Percentiles rank a stretch among this genome's conserved stretches.
Conservation (phyloP, 495 filamentous ascomycete genomes). For the Apodospora peruviana region DNA sequence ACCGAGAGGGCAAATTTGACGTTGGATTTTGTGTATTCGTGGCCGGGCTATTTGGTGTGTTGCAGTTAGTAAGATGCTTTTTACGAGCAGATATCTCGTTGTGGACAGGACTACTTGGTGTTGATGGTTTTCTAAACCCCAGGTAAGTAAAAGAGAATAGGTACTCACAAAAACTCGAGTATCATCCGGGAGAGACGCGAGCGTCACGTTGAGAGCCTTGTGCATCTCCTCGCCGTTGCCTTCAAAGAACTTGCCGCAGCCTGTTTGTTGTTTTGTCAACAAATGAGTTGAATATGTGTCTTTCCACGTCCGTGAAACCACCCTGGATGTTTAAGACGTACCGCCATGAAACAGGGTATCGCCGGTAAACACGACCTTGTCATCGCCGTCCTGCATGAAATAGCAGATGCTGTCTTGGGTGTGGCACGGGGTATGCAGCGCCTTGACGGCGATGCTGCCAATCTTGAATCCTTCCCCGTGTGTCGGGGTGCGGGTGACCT, state of each 20-base stretch:
- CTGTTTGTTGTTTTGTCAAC: slow-evolving; percentile 46
- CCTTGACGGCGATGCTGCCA: slow-evolving; percentile 79
- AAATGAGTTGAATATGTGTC: too few relatives aligned
- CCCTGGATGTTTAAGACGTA: too few relatives aligned
- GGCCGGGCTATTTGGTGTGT: slow-evolving; percentile 59
- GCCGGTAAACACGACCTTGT: slow-evolving; percentile 87
- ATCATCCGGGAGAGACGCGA: slow-evolving; percentile 79
- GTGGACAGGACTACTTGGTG: too few relatives aligned
- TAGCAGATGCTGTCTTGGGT: slow-evolving; percentile 98
- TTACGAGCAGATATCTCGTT: not conserved
- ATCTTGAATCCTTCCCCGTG: slow-evolving; percentile 78
- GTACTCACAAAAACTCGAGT: slow-evolving; percentile 81
- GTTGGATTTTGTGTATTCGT: slow-evolving; percentile 94
- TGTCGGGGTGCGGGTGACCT: slow-evolving; percentile 66
- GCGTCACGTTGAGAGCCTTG: slow-evolving; percentile 78
- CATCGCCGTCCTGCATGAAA: slow-evolving; percentile 70
- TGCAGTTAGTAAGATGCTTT: not conserved
- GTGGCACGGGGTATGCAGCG: slow-evolving; percentile 94
- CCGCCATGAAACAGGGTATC: slow-evolving; percentile 95
- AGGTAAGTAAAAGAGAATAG: not conserved
- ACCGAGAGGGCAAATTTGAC: slow-evolving; percentile 79
- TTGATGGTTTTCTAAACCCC: too few relatives aligned
- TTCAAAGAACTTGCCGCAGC: slow-evolving; percentile 97
- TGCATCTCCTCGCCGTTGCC: slow-evolving; percentile 85
- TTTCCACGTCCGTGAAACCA: too few relatives aligned